Evolutionary conservation across 345 rosid species (phyloP).

Genomic region (Litchi chinensis): DNA sequence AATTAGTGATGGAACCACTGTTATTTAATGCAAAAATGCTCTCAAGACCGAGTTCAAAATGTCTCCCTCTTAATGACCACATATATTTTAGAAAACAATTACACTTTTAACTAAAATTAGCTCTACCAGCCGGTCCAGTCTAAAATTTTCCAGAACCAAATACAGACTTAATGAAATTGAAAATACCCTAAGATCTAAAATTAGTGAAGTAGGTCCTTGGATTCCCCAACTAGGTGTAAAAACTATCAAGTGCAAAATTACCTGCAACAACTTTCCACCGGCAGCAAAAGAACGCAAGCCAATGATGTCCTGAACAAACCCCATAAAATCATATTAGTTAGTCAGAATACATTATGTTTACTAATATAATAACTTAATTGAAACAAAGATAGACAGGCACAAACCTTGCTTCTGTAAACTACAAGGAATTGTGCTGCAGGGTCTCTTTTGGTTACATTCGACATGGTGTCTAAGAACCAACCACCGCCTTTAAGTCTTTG

Average conservation of each 20-base stretch:
- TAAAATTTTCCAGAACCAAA: neutral
- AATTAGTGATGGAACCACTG: neutral
- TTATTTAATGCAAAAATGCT: neutral
- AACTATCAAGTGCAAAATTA: conserved; percentile 23
- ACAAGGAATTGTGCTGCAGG: conserved; percentile 98
- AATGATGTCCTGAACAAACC: conserved; percentile 72
- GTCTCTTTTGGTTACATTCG: conserved; percentile 90
- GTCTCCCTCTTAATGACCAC: neutral
- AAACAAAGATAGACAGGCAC: conserved; percentile 22
- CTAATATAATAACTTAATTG: neutral
- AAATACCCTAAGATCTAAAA: neutral
- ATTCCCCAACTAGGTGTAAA: neutral
- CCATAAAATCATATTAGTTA: conserved; percentile 20
- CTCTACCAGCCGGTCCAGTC: neutral
- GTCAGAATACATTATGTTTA: neutral
- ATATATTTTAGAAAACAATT: neutral
- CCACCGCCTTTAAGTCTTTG: conserved; percentile 97
- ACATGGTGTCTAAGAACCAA: conserved; percentile 90
- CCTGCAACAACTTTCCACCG: conserved; percentile 99
- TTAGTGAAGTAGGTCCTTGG: neutral
- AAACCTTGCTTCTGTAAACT: conserved; percentile 83
- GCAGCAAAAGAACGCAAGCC: conserved; percentile 99
- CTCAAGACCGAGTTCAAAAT: neutral
- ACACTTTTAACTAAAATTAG: neutral
- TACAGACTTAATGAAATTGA: neutral